phyloP scores from a whole-genome alignment of 1,284 basidiomycete species.

The Flammula alnicola region DNA sequence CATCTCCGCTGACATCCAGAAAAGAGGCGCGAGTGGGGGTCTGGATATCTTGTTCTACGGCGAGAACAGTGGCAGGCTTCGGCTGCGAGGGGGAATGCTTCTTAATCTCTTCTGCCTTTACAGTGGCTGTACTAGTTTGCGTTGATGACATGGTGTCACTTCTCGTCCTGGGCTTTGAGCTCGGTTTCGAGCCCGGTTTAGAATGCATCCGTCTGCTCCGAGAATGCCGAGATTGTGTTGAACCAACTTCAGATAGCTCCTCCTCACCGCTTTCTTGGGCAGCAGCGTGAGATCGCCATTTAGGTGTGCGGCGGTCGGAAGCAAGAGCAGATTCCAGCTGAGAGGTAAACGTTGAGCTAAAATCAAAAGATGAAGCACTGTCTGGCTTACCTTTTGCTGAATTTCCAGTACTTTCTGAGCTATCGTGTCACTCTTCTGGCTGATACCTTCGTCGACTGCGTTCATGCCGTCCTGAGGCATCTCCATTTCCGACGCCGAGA shows the following conservation, averaged over 20 bases:
- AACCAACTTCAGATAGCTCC: slow-evolving; percentile 44
- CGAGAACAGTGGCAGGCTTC: slow-evolving; percentile 19
- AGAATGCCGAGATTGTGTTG: slow-evolving; percentile 39
- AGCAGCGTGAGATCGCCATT: slow-evolving; percentile 46
- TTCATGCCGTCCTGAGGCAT: slow-evolving; percentile 74
- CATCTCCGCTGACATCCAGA: slow-evolving; percentile 32
- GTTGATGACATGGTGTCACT: slow-evolving; percentile 56
- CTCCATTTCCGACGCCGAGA: slow-evolving; percentile 68
- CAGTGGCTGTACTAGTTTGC: slow-evolving; percentile 37
- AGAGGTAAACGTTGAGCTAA: slow-evolving; percentile 13
- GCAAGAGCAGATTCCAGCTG: slow-evolving; percentile 76
- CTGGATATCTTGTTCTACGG: slow-evolving; percentile 35
- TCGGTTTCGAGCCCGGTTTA: slow-evolving; percentile 30
- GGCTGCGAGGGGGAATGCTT: slow-evolving; percentile 23
- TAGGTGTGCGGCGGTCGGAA: slow-evolving; percentile 52
- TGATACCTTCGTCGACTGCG: slow-evolving; percentile 83
- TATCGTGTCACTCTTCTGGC: slow-evolving; percentile 79
- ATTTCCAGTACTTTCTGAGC: slow-evolving; percentile 83
- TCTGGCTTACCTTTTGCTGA: slow-evolving; percentile 71
- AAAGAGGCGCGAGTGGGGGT: slow-evolving; percentile 44
- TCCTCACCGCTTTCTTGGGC: slow-evolving; percentile 53
- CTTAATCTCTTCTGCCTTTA: slow-evolving; percentile 31
- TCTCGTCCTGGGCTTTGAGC: slow-evolving; percentile 37
- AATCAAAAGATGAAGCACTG: neutral
- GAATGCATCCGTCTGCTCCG: slow-evolving; percentile 34